phyloP scores from a whole-genome alignment of 2,329 filamentous ascomycete genomes.

The Coniochaeta sp. region DNA sequence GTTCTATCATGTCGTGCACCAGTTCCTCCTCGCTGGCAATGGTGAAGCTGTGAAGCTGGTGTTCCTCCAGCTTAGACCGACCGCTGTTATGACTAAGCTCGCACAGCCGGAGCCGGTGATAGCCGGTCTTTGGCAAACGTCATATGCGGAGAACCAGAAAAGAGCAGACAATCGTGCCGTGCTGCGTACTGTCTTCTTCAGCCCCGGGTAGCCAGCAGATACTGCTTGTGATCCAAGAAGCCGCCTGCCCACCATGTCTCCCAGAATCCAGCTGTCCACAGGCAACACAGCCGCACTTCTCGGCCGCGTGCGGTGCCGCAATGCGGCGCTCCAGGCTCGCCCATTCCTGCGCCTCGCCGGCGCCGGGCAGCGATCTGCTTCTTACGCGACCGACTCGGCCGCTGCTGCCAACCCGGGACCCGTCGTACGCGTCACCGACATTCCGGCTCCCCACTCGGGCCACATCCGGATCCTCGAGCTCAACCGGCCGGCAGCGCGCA shows the following conservation, averaged over 20 bases:
- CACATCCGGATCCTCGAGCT: constrained; percentile 84
- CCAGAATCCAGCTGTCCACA: background rate
- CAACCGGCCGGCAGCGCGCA: constrained; percentile 77
- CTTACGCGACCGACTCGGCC: constrained; percentile 16
- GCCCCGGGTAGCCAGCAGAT: background rate
- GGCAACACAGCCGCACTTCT: background rate
- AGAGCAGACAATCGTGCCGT: background rate
- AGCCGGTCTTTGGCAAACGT: background rate
- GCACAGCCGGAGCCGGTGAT: background rate
- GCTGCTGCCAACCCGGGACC: constrained; percentile 34
- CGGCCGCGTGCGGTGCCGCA: background rate
- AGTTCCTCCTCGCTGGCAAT: too few relatives aligned
- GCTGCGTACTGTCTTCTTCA: background rate
- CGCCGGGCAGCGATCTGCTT: constrained; percentile 5
- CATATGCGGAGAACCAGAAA: background rate
- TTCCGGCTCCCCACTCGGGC: constrained; percentile 72
- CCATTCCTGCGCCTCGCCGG: background rate
- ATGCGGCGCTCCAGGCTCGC: background rate
- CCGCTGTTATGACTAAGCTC: background rate
- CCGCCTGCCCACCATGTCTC: background rate
- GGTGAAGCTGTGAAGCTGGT: too few relatives aligned
- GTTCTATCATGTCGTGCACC: too few relatives aligned
- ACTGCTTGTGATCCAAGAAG: background rate
- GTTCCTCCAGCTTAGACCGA: too few relatives aligned
- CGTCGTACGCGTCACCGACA: constrained; percentile 62